phyloP scores from a whole-genome alignment of 768 basidiomycete species.

The Lentinula lateritia region DNA sequence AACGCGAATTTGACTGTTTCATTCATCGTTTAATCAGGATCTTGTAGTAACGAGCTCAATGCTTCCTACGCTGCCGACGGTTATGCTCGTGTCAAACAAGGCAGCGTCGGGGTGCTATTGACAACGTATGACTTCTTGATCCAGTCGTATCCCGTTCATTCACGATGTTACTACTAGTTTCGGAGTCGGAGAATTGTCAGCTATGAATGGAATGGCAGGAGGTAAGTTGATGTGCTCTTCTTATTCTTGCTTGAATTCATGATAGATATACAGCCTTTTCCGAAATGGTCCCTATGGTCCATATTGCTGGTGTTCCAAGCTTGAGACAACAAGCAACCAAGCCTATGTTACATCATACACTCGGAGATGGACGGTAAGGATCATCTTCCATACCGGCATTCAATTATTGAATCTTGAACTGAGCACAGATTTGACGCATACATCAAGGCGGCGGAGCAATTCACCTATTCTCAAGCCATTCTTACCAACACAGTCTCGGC shows the following conservation, averaged over 20 bases:
- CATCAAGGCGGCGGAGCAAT: conserved; percentile 63
- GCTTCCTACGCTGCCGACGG: conserved; percentile 91
- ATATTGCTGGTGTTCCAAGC: conserved; percentile 80
- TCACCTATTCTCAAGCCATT: conserved; percentile 64
- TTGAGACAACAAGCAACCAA: conserved; percentile 65
- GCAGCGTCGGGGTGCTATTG: conserved; percentile 61
- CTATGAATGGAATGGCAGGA: conserved; percentile 80
- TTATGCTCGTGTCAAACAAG: conserved; percentile 82
- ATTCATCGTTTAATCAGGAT: not conserved
- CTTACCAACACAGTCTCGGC: conserved; percentile 51
- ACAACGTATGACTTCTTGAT: conserved; percentile 56
- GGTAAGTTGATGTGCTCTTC: conserved; percentile 28
- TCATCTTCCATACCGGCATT: not conserved
- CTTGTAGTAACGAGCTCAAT: conserved; percentile 71
- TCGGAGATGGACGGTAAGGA: conserved; percentile 70
- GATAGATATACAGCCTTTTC: conserved; percentile 49
- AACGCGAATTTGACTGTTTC: conserved; percentile 8
- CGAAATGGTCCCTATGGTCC: conserved; percentile 87
- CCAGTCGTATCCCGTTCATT: not conserved
- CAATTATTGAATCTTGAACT: not conserved
- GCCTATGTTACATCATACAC: conserved; percentile 82
- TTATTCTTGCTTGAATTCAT: not conserved
- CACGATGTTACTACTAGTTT: conserved; percentile 39
- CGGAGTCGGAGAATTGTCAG: conserved; percentile 91
- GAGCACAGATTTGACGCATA: conserved; percentile 73